Percentiles rank a stretch among this genome's conserved stretches.
Evolutionary conservation across 176 grass and related monocot species (phyloP).

Genomic region (Carex scoparia): DNA sequence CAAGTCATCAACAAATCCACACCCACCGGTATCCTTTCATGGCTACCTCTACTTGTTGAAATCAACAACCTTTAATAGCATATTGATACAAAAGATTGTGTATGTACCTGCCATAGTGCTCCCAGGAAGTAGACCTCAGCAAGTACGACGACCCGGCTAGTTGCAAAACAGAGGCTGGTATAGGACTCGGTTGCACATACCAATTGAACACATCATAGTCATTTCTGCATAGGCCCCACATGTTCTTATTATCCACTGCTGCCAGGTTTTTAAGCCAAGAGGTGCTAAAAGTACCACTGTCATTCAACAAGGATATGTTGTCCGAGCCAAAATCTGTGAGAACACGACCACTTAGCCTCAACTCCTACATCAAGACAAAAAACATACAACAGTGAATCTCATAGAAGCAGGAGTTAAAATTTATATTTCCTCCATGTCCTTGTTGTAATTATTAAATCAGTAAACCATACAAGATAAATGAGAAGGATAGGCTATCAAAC

Average conservation of each 20-base stretch:
- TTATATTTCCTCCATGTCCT: not conserved
- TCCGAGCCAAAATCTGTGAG: constrained; percentile 78
- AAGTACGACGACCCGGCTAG: constrained; percentile 76
- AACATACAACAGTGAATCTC: not conserved
- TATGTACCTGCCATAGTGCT: constrained; percentile 87
- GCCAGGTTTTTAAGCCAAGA: constrained; percentile 81
- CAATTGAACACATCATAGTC: constrained; percentile 82
- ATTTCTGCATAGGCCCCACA: constrained; percentile 38
- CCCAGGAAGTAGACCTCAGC: constrained; percentile 85
- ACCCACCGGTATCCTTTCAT: not conserved
- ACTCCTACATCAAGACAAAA: constrained; percentile 44
- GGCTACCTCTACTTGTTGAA: not conserved
- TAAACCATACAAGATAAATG: not conserved
- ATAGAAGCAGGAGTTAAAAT: not conserved
- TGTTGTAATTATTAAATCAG: not conserved
- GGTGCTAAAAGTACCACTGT: constrained; percentile 93
- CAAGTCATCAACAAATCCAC: not conserved
- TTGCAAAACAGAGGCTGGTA: constrained; percentile 78
- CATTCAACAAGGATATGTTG: constrained; percentile 55
- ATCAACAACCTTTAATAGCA: not conserved
- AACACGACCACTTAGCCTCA: constrained; percentile 68
- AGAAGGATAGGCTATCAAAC: not conserved
- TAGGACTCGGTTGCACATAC: constrained; percentile 70
- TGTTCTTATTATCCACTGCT: constrained; percentile 29
- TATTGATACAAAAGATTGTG: not conserved